Percentiles rank a stretch among this genome's conserved stretches.
phyloP scores from a whole-genome alignment of 2,329 filamentous ascomycete genomes.

The Verruconis gallopava region DNA sequence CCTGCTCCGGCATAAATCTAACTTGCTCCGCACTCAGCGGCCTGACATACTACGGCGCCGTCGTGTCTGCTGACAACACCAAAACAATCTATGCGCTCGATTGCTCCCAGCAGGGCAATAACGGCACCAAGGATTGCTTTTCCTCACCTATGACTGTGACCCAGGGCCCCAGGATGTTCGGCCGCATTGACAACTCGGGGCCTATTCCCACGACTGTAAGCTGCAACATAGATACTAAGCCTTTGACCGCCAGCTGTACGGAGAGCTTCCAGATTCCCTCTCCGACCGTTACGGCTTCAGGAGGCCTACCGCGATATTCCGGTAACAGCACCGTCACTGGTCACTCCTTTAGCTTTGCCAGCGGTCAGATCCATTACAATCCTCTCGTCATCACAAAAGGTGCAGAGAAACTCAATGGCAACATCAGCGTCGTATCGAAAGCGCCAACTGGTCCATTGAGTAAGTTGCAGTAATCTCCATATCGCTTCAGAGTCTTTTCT shows the following conservation, averaged over 20 bases:
- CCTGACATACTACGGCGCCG: constrained; percentile 8
- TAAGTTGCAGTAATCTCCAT: no score
- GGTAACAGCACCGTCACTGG: neutral
- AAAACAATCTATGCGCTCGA: constrained; percentile 8
- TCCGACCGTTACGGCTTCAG: neutral
- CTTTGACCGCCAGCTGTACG: constrained; percentile 1
- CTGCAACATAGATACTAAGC: constrained; percentile 6
- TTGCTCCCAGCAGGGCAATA: neutral
- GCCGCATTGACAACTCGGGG: neutral
- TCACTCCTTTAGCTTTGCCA: neutral
- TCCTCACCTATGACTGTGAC: constrained; percentile 5
- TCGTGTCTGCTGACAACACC: constrained; percentile 6
- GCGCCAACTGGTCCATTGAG: constrained; percentile 4
- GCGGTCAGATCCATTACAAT: constrained; percentile 6
- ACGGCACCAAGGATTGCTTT: constrained; percentile 6
- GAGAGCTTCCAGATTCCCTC: neutral
- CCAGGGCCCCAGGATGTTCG: constrained; percentile 6
- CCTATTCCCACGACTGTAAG: constrained; percentile 1
- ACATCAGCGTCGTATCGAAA: neutral
- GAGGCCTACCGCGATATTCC: neutral
- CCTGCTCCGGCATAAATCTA: constrained; percentile 1
- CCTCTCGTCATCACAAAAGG: constrained; percentile 6
- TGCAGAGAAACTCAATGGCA: constrained; percentile 4
- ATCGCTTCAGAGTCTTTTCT: no score
- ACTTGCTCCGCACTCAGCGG: neutral